phyloP scores from a whole-genome alignment of 2,329 filamentous ascomycete genomes.

The Hypocreales sp. region DNA sequence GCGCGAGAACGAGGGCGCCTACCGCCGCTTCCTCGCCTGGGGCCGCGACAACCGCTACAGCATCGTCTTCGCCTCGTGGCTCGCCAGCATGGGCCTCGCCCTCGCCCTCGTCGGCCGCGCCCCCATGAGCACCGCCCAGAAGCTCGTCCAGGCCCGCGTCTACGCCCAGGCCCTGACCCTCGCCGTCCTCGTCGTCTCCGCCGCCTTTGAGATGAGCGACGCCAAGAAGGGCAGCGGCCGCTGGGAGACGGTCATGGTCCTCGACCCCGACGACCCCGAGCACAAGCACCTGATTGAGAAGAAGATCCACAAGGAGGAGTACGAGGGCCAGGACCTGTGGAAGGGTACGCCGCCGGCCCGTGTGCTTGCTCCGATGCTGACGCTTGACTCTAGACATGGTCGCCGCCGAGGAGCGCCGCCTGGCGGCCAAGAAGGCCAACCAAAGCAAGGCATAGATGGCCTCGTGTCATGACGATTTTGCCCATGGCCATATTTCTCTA shows the following conservation, averaged over 20 bases:
- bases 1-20: conserved; percentile 37
- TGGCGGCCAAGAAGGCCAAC: conserved; percentile 24
- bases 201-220: conserved; percentile 68
- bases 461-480: too few relatives aligned
- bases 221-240: conserved; percentile 58
- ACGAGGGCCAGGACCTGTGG: conserved; percentile 86
- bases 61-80: conserved; percentile 71
- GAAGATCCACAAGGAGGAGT: conserved; percentile 73
- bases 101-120: conserved; percentile 65
- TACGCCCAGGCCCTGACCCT: conserved; percentile 86
- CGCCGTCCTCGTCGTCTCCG: conserved; percentile 66
- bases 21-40: conserved; percentile 54
- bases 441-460: conserved; percentile 10
- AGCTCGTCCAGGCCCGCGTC: conserved; percentile 86
- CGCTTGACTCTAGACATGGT: conserved; percentile 52
- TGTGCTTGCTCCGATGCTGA: background rate
- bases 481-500: too few relatives aligned
- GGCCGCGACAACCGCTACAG: conserved; percentile 70
- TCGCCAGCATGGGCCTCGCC: conserved; percentile 62
- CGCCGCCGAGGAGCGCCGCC: conserved; percentile 55
- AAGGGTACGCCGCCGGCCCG: conserved; percentile 40
- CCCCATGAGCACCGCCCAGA: conserved; percentile 60
- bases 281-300: conserved; percentile 78
- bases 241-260: conserved; percentile 72
- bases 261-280: conserved; percentile 69